Percentiles rank a stretch among this genome's conserved stretches.
phyloP scores from a whole-genome alignment of 257 asterid species.

The Solanum infundibuliforme region DNA sequence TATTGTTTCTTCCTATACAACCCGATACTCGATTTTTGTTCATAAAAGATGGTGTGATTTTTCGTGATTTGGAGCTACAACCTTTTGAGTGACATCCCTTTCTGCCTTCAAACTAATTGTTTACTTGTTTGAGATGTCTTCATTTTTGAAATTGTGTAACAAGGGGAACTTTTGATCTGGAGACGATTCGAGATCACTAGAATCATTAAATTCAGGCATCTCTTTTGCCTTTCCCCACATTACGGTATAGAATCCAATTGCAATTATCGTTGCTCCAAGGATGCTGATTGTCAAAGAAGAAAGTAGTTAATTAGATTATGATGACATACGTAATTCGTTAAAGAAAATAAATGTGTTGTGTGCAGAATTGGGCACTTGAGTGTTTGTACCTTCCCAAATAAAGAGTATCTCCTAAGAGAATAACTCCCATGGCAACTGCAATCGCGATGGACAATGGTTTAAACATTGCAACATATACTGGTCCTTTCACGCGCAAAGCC shows the following conservation, averaged over 20 bases:
- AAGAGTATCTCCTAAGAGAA: constrained; percentile 68
- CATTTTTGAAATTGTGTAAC: constrained; percentile 28
- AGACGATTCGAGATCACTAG: constrained; percentile 32
- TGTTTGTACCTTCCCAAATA: constrained; percentile 72
- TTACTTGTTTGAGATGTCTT: background rate
- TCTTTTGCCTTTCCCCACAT: constrained; percentile 87
- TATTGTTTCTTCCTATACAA: background rate
- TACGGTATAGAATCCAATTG: constrained; percentile 69
- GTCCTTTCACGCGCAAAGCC: constrained; percentile 72
- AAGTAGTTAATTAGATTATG: background rate
- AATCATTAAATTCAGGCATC: constrained; percentile 13
- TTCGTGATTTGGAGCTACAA: background rate
- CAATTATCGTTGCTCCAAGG: constrained; percentile 61
- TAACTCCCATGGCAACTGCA: constrained; percentile 84
- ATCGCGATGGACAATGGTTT: constrained; percentile 79
- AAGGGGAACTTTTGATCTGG: background rate
- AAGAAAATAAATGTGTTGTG: background rate
- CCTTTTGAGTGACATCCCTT: background rate
- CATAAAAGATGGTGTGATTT: background rate
- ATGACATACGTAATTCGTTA: background rate
- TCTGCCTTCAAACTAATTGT: background rate
- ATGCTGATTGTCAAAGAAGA: constrained; percentile 26
- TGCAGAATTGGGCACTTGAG: background rate
- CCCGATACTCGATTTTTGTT: background rate
- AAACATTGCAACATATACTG: constrained; percentile 80